phyloP scores from a whole-genome alignment of 768 basidiomycete species.

The Pleurotus citrinopileatus region DNA sequence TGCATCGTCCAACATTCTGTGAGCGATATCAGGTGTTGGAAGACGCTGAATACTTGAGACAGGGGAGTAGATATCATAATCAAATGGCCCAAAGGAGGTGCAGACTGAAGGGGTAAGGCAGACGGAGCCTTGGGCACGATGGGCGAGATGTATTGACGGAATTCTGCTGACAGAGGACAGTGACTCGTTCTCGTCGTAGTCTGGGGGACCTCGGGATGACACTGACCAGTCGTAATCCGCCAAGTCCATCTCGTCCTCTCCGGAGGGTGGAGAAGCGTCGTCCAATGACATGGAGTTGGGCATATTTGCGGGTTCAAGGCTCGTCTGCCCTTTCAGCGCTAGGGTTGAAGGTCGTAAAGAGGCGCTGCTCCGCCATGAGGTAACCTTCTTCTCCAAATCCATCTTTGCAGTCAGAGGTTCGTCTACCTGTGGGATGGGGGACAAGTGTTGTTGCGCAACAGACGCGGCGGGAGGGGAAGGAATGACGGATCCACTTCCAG shows the following conservation, averaged over 20 bases:
- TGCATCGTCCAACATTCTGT: slow-evolving; percentile 50
- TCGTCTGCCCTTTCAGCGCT: slow-evolving; percentile 45
- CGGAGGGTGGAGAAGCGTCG: slow-evolving; percentile 20
- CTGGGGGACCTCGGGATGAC: slow-evolving; percentile 63
- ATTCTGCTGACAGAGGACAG: slow-evolving; percentile 33
- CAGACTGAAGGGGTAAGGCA: slow-evolving; percentile 48
- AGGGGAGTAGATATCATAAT: slow-evolving; percentile 40
- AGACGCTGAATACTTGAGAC: slow-evolving; percentile 32
- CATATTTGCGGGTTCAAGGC: slow-evolving; percentile 49
- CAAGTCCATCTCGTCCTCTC: slow-evolving; percentile 48
- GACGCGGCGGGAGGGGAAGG: slow-evolving; percentile 25
- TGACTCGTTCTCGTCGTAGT: slow-evolving; percentile 34
- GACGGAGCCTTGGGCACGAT: slow-evolving; percentile 55
- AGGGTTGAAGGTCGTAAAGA: slow-evolving; percentile 46
- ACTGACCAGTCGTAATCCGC: slow-evolving; percentile 72
- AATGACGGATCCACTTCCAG: slow-evolving; percentile 19
- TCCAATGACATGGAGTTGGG: slow-evolving; percentile 39
- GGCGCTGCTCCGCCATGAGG: slow-evolving; percentile 64
- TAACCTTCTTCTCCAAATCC: slow-evolving; percentile 55
- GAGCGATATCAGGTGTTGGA: slow-evolving; percentile 58
- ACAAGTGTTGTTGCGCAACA: slow-evolving; percentile 37
- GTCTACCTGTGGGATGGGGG: slow-evolving; percentile 63
- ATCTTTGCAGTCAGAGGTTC: slow-evolving; percentile 51
- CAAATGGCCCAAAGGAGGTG: slow-evolving; percentile 57
- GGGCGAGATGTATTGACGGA: slow-evolving; percentile 55